Percentiles rank a stretch among this genome's conserved stretches.
These are phyloP conservation scores for Apiospora rasikravindrae DNA, from an alignment of 2,329 filamentous ascomycete genomes.

Conservation along the genomic window DNA sequence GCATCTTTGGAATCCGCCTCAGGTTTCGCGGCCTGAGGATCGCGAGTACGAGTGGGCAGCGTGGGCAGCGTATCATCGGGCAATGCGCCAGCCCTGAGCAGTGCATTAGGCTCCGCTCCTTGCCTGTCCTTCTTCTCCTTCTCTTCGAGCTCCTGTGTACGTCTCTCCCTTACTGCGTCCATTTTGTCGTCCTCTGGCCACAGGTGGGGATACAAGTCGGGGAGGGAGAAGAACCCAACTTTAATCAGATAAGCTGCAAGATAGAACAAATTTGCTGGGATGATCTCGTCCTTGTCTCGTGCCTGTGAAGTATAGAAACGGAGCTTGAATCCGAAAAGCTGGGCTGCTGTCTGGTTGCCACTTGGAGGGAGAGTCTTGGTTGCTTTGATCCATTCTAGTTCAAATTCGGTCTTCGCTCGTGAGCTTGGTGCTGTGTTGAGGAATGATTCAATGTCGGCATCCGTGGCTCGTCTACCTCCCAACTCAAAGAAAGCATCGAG, in stretches of 20 bases:
- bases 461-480: conserved; percentile 71
- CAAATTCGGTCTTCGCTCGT: conserved; percentile 42
- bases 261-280: conserved; percentile 93
- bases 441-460: conserved; percentile 58
- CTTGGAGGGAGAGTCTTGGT: conserved; percentile 83
- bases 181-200: conserved; percentile 86
- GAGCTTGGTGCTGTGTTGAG: conserved; percentile 54
- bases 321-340: conserved; percentile 95
- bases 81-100: conserved; percentile 85
- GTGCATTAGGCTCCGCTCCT: conserved; percentile 78
- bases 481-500: conserved; percentile 90
- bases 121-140: conserved; percentile 74
- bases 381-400: conserved; percentile 72
- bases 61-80: conserved; percentile 75
- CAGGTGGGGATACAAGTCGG: conserved; percentile 89
- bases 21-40: conserved; percentile 53
- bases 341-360: conserved; percentile 90
- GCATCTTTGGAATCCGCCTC: conserved; percentile 57
- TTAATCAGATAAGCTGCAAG: conserved; percentile 93
- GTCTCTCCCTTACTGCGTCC: conserved; percentile 72
- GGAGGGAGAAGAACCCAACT: conserved; percentile 92
- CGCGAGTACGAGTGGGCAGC: conserved; percentile 53
- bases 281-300: conserved; percentile 73
- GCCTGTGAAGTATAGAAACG: conserved; percentile 89
- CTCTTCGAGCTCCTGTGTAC: conserved; percentile 77